A percentile compares a stretch with the other conserved stretches of the same genome.
Conservation (phyloP, 2,329 filamentous ascomycete species). For the Fusarium sublunatum region DNA sequence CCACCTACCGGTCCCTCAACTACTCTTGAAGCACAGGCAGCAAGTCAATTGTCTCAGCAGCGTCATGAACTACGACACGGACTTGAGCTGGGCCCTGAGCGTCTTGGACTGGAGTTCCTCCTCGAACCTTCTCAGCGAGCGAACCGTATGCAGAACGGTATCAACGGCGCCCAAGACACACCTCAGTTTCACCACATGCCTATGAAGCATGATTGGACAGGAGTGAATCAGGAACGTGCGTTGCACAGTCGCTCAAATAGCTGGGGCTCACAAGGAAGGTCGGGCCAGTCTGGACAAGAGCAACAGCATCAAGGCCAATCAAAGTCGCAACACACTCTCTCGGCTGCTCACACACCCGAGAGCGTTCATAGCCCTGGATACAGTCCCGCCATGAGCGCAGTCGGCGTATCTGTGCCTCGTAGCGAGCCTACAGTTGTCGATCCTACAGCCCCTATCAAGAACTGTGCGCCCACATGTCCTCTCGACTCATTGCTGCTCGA, state of each 20-base stretch:
- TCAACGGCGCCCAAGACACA: constrained; percentile 61
- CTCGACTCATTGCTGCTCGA: constrained; percentile 83
- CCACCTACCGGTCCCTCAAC: constrained; percentile 2
- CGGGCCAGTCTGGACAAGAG: constrained; percentile 29
- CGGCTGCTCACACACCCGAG: constrained; percentile 38
- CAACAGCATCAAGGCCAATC: constrained; percentile 34
- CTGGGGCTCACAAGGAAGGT: constrained; percentile 41
- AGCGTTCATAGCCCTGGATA: constrained; percentile 38
- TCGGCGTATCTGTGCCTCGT: constrained; percentile 29
- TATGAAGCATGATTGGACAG: constrained; percentile 64
- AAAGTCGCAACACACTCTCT: constrained; percentile 26
- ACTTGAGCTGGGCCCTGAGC: constrained; percentile 71
- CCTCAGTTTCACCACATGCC: constrained; percentile 58
- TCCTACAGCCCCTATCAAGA: constrained; percentile 60
- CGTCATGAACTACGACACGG: constrained; percentile 63
- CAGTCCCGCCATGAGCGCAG: constrained; percentile 38
- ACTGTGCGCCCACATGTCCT: constrained; percentile 76
- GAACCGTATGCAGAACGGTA: constrained; percentile 62
- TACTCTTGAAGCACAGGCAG: constrained; percentile 31
- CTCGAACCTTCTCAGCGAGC: constrained; percentile 70
- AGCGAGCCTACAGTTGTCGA: constrained; percentile 34
- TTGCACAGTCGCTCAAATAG: constrained; percentile 41
- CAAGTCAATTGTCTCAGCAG: constrained; percentile 57
- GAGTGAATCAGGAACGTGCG: constrained; percentile 43
- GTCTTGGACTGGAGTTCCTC: constrained; percentile 78